phyloP scores from a whole-genome alignment of 2,329 filamentous ascomycete genomes.

The Botrytis medusae region DNA sequence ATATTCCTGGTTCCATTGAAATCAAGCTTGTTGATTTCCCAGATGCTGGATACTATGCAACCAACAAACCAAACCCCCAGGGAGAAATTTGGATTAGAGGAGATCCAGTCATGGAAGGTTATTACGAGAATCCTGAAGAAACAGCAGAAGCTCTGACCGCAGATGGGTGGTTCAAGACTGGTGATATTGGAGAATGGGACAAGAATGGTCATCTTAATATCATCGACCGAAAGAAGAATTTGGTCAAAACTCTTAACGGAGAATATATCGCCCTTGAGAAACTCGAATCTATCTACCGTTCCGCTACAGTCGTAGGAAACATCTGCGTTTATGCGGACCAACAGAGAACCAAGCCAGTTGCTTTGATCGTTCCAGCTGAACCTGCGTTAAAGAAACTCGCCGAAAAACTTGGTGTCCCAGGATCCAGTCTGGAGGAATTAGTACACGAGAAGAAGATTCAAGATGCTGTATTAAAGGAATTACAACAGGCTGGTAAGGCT shows the following conservation, averaged over 20 bases:
- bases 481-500: constrained; percentile 63
- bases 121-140: constrained; percentile 84
- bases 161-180: constrained; percentile 96
- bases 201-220: constrained; percentile 75
- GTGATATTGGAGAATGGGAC: constrained; percentile 91
- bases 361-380: constrained; percentile 72
- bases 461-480: constrained; percentile 61
- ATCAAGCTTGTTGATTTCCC: constrained; percentile 89
- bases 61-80: constrained; percentile 72
- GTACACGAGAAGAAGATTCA: constrained; percentile 67
- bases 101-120: constrained; percentile 69
- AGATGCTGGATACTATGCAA: constrained; percentile 77
- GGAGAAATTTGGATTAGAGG: constrained; percentile 93
- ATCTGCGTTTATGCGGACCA: constrained; percentile 83
- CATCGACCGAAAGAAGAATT: constrained; percentile 97
- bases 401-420: constrained; percentile 59
- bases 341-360: constrained; percentile 74
- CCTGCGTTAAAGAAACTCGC: constrained; percentile 62
- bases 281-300: constrained; percentile 87
- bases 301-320: constrained; percentile 75
- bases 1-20: constrained; percentile 74
- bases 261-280: constrained; percentile 98
- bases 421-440: constrained; percentile 63
- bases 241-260: constrained; percentile 92
- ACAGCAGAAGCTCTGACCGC: constrained; percentile 73